These are phyloP conservation scores for Colletotrichum acutatum DNA, from an alignment of 2,329 filamentous ascomycete genomes.

Conservation along the genomic window DNA sequence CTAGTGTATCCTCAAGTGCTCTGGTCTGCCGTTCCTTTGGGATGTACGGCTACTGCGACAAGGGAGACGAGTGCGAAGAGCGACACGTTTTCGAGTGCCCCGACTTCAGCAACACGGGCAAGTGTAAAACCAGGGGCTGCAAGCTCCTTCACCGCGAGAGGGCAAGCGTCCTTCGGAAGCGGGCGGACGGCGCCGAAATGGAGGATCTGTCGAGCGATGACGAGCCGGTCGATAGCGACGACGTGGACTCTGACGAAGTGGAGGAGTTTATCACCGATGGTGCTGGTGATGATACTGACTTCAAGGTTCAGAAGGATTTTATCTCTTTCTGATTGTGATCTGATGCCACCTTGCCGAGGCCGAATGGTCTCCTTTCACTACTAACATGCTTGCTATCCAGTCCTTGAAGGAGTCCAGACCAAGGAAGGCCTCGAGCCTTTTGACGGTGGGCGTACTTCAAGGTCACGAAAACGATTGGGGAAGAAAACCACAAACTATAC, in stretches of 20 bases:
- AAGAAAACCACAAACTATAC: constrained; percentile 27
- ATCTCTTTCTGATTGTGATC: constrained; percentile 53
- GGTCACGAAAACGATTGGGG: not conserved
- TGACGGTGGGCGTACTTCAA: not conserved
- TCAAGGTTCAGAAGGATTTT: constrained; percentile 69
- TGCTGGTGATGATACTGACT: constrained; percentile 64
- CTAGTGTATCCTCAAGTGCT: constrained; percentile 79
- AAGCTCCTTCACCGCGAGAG: constrained; percentile 88
- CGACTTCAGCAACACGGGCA: constrained; percentile 91
- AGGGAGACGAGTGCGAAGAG: constrained; percentile 79
- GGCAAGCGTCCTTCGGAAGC: constrained; percentile 81
- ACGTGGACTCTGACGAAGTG: constrained; percentile 81
- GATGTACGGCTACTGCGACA: constrained; percentile 87
- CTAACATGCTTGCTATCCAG: constrained; percentile 35
- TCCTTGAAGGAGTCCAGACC: constrained; percentile 14
- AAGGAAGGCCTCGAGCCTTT: not conserved
- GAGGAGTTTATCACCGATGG: constrained; percentile 72
- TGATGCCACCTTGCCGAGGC: constrained; percentile 25
- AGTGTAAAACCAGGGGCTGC: constrained; percentile 84
- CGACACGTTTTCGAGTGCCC: constrained; percentile 95
- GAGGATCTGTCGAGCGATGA: constrained; percentile 84
- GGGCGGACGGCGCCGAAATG: constrained; percentile 63
- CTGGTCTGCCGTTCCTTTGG: constrained; percentile 88
- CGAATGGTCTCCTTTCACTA: constrained; percentile 3
- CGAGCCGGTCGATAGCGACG: constrained; percentile 77